These are phyloP conservation scores for Kwoniella heveanensis DNA, from an alignment of 768 basidiomycete species.

Conservation along the genomic window DNA sequence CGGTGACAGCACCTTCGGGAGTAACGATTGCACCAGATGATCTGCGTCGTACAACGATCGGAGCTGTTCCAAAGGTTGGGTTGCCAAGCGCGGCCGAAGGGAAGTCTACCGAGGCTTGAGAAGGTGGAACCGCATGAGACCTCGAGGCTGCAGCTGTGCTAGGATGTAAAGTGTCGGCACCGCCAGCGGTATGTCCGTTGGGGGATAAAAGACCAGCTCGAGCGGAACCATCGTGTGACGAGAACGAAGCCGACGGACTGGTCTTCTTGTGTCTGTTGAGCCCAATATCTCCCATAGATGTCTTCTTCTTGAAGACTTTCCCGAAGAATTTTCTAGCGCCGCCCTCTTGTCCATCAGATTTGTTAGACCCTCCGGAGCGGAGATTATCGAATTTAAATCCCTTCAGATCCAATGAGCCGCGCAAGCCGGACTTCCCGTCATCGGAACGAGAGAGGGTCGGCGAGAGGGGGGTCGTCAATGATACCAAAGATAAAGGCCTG, in stretches of 20 bases:
- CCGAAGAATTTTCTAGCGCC: slow-evolving; percentile 51
- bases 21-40: slow-evolving; percentile 27
- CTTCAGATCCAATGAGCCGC: slow-evolving; percentile 38
- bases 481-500: slow-evolving; percentile 38
- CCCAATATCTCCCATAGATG: slow-evolving; percentile 3
- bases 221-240: slow-evolving; percentile 5
- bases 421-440: slow-evolving; percentile 24
- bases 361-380: slow-evolving; percentile 11
- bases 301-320: slow-evolving; percentile 53
- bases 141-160: slow-evolving; percentile 1
- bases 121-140: not conserved
- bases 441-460: slow-evolving; percentile 33
- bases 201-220: not conserved
- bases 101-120: not conserved
- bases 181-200: not conserved
- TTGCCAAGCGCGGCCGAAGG: slow-evolving; percentile 18
- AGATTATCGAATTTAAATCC: slow-evolving; percentile 29
- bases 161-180: slow-evolving; percentile 13
- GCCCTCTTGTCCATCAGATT: slow-evolving; percentile 32
- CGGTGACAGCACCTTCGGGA: slow-evolving; percentile 31
- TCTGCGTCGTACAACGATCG: slow-evolving; percentile 31
- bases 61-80: slow-evolving; percentile 52
- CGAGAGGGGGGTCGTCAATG: slow-evolving; percentile 35
- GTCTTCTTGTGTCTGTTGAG: slow-evolving; percentile 2
- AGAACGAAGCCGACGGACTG: slow-evolving; percentile 27